A percentile compares a stretch with the other conserved stretches of the same genome.
Evolutionary conservation across 441 rosid species (phyloP).

Genomic region (Corymbia calophylla): DNA sequence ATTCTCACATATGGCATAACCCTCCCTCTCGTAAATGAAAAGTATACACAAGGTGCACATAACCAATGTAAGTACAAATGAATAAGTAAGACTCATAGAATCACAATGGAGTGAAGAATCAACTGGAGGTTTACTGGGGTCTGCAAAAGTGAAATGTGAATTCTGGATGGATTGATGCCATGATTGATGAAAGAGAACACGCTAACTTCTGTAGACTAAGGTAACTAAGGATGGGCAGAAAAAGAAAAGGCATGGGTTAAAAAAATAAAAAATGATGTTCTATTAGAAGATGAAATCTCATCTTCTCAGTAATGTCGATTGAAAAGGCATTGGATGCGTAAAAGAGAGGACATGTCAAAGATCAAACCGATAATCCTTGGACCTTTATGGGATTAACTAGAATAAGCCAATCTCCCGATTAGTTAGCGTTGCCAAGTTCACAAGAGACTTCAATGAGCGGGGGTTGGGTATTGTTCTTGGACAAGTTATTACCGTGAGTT

Average conservation of each 20-base stretch:
- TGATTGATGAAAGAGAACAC: neutral
- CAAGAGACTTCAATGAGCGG: neutral
- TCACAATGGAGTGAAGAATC: neutral
- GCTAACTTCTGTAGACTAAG: neutral
- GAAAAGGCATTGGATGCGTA: neutral
- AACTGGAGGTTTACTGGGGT: neutral
- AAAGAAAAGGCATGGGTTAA: neutral
- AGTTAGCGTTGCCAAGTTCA: neutral
- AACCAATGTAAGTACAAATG: neutral
- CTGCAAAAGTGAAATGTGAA: neutral
- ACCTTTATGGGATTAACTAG: neutral
- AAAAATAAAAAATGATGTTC: neutral
- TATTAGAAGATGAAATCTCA: neutral
- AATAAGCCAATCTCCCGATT: neutral
- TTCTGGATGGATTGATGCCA: neutral
- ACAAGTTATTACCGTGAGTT: neutral
- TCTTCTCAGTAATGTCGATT: neutral
- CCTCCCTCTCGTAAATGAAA: neutral
- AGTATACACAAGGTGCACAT: neutral
- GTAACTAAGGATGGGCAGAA: neutral
- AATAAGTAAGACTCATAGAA: neutral
- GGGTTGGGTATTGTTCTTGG: neutral
- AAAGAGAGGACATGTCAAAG: neutral
- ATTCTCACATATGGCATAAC: neutral
- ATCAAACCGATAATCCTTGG: neutral